These are phyloP conservation scores for Raffaelea deltoideospora DNA, from an alignment of 2,329 filamentous ascomycete genomes.

Conservation along the genomic window DNA sequence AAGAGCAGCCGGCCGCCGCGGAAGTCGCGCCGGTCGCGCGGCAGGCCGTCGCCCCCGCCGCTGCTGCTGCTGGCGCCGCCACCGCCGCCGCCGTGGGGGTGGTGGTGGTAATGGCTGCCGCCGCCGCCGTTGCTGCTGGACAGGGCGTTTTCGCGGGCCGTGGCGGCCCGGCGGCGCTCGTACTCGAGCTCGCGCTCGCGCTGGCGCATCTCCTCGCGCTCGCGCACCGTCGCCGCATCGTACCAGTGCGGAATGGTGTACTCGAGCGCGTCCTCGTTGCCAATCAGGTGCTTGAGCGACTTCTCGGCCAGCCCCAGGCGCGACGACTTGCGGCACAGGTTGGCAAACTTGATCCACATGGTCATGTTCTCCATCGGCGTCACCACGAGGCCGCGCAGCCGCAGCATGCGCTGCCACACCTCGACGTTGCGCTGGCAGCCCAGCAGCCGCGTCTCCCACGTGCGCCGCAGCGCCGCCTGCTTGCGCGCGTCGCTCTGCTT, in stretches of 20 bases:
- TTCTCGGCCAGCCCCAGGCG: constrained; percentile 92
- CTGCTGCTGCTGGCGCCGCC: not conserved
- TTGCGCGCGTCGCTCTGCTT: constrained; percentile 87
- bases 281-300: constrained; percentile 80
- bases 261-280: constrained; percentile 48
- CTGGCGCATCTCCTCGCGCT: constrained; percentile 7
- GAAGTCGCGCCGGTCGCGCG: constrained; percentile 6
- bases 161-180: constrained; percentile 4
- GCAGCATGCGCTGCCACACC: constrained; percentile 96
- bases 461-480: constrained; percentile 77
- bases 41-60: not conserved
- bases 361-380: constrained; percentile 86
- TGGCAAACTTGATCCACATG: constrained; percentile 99
- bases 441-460: constrained; percentile 89
- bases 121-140: not conserved
- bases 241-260: constrained; percentile 45
- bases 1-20: constrained; percentile 8
- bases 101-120: not conserved
- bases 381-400: constrained; percentile 83
- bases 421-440: constrained; percentile 96
- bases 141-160: constrained; percentile 1
- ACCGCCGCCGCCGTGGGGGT: not conserved
- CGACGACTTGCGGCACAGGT: constrained; percentile 90
- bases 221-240: constrained; percentile 15
- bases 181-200: constrained; percentile 7